phyloP scores from a whole-genome alignment of 2,329 filamentous ascomycete species.

The Hortaea sp. region DNA sequence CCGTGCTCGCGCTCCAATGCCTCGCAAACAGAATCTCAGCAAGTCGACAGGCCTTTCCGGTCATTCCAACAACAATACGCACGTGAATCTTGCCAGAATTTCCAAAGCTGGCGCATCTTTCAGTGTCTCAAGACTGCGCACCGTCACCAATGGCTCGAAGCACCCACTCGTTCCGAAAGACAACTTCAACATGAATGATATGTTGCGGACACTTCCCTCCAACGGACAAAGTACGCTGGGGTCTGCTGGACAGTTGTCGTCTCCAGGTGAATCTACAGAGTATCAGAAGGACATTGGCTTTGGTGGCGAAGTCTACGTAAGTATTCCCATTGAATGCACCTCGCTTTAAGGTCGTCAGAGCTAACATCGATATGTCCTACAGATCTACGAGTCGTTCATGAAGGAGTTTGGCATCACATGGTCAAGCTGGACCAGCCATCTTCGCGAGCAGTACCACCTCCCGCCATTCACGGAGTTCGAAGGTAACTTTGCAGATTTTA shows the following conservation, averaged over 20 bases:
- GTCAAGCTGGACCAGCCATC: slow-evolving; percentile 4
- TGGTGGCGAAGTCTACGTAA: background rate
- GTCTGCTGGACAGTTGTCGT: background rate
- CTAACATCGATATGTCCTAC: background rate
- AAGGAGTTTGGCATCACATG: background rate
- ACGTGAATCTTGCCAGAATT: no score
- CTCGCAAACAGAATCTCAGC: no score
- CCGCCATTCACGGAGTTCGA: slow-evolving; percentile 3
- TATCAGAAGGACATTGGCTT: background rate
- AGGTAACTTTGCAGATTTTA: slow-evolving; percentile 6
- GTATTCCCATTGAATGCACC: background rate
- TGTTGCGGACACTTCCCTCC: background rate
- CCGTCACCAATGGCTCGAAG: background rate
- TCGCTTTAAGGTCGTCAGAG: background rate
- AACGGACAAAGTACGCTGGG: background rate
- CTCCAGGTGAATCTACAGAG: background rate
- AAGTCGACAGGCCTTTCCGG: no score
- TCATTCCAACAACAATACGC: no score
- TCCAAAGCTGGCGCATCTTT: no score
- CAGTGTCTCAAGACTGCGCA: no score
- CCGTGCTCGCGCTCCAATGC: no score
- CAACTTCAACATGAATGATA: background rate
- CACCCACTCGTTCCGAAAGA: background rate
- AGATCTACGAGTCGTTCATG: background rate
- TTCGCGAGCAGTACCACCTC: slow-evolving; percentile 1